phyloP scores from a whole-genome alignment of 2,329 filamentous ascomycete genomes.

The Aspergillus ibericus region DNA sequence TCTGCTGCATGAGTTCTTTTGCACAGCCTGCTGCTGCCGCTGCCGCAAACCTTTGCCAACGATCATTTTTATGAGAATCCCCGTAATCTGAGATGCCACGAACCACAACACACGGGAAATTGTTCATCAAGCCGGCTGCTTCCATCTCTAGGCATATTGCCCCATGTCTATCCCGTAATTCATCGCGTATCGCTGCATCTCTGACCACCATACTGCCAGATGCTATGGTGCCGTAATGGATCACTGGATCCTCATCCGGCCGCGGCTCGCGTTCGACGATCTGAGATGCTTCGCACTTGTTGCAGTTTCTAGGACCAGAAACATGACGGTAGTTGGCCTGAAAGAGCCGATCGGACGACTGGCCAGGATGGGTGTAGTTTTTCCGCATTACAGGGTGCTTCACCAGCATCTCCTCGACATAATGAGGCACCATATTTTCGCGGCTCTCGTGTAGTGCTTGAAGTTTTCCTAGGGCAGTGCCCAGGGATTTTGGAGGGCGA shows the following conservation, averaged over 20 bases:
- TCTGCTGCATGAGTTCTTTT: conserved; percentile 16
- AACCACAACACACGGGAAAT: conserved; percentile 12
- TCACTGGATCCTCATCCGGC: not conserved
- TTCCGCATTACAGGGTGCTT: not conserved
- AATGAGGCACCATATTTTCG: not conserved
- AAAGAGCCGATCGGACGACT: not conserved
- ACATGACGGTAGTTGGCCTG: not conserved
- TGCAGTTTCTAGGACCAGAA: not conserved
- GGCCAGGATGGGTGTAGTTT: not conserved
- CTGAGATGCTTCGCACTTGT: not conserved
- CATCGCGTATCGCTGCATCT: not conserved
- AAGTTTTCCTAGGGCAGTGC: not conserved
- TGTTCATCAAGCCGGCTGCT: not conserved
- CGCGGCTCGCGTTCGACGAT: not conserved
- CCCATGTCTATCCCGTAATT: not conserved
- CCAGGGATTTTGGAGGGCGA: not conserved
- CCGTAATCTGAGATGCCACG: conserved; percentile 18
- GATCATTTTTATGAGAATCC: conserved; percentile 13
- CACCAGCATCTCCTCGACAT: not conserved
- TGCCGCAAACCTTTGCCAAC: conserved; percentile 19
- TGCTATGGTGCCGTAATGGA: conserved; percentile 8
- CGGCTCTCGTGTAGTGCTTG: not conserved
- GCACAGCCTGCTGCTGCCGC: conserved; percentile 17
- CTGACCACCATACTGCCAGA: not conserved
- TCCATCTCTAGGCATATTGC: conserved; percentile 16